Evolutionary conservation across 495 filamentous ascomycete species (phyloP).

Genomic region (Aspergillus sclerotiicarbonarius): DNA sequence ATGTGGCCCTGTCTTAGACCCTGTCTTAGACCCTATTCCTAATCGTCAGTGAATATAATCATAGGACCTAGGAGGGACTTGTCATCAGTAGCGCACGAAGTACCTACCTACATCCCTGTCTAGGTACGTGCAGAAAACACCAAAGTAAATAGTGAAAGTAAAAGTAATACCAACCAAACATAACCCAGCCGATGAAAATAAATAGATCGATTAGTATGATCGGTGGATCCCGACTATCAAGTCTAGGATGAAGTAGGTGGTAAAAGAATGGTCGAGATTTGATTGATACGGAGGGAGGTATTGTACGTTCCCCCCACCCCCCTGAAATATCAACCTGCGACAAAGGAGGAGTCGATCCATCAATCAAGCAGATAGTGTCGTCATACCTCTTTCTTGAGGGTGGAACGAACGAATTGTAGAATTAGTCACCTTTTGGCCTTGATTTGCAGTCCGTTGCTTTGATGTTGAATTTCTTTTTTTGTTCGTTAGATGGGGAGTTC

Average conservation of each 20-base stretch:
- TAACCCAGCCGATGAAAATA: too few relatives aligned
- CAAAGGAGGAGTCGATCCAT: neutral
- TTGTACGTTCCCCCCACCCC: neutral
- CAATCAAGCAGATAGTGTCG: neutral
- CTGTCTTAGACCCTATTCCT: neutral
- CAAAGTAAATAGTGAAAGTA: neutral
- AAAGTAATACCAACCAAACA: neutral
- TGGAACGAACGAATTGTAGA: neutral
- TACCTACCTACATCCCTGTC: neutral
- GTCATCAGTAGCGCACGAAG: neutral
- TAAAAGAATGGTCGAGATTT: neutral
- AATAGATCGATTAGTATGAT: neutral
- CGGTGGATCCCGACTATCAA: neutral
- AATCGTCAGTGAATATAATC: neutral
- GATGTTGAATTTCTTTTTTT: too few relatives aligned
- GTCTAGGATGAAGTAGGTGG: neutral
- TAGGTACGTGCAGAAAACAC: too few relatives aligned
- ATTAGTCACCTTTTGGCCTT: too few relatives aligned
- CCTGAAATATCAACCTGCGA: neutral
- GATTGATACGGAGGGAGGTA: neutral
- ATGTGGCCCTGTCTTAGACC: neutral
- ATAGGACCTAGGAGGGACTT: neutral
- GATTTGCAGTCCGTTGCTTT: too few relatives aligned
- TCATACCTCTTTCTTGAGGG: neutral
- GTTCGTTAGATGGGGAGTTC: neutral